phyloP scores from a whole-genome alignment of 148 eudicot genomes.

The Rhododendron ferrugineum region DNA sequence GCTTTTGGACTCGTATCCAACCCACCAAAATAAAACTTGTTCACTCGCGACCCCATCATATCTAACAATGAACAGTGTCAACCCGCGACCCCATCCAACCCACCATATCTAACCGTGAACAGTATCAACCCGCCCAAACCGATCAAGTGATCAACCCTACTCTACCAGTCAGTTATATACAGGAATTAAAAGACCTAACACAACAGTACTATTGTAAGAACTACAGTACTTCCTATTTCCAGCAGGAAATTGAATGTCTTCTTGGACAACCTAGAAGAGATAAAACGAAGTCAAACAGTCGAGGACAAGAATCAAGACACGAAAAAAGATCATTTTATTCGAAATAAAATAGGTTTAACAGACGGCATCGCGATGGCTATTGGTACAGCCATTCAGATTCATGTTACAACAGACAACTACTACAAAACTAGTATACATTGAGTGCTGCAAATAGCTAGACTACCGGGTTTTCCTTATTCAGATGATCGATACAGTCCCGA shows the following conservation, averaged over 20 bases:
- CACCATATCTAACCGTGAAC: not conserved
- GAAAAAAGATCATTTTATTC: not conserved
- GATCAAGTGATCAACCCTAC: not conserved
- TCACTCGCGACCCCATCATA: not conserved
- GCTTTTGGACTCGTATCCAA: too few relatives aligned
- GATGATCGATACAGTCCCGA: not conserved
- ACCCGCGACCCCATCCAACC: not conserved
- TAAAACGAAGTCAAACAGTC: not conserved
- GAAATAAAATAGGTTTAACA: not conserved
- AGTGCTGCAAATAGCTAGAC: not conserved
- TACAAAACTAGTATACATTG: not conserved
- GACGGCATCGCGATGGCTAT: not conserved
- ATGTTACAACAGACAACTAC: not conserved
- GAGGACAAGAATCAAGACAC: not conserved
- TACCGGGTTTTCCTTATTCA: not conserved
- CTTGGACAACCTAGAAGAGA: not conserved
- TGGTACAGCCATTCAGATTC: not conserved
- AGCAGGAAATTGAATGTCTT: not conserved
- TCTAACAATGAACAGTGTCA: too few relatives aligned
- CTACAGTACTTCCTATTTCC: not conserved
- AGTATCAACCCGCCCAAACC: too few relatives aligned
- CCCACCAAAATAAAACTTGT: too few relatives aligned
- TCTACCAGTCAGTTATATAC: too few relatives aligned
- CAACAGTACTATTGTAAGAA: not conserved
- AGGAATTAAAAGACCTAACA: not conserved